These are phyloP conservation scores for Conticribra weissflogii DNA, from an alignment of 108 stramenopile genomes.

Conservation along the genomic window DNA sequence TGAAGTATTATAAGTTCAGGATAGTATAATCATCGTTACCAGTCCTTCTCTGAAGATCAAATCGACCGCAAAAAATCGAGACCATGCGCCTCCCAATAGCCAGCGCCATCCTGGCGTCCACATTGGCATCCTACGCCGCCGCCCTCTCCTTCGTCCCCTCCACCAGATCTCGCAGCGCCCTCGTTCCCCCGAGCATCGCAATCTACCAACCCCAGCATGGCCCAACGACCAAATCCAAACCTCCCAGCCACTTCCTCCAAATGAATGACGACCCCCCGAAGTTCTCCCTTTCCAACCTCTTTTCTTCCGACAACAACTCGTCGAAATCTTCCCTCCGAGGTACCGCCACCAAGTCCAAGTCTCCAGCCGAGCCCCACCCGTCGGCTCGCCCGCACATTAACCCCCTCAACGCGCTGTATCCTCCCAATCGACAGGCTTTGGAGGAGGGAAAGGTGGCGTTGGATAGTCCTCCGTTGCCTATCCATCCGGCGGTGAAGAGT, in stretches of 20 bases:
- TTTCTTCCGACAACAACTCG: slow-evolving; percentile 7
- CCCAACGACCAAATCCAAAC: background rate
- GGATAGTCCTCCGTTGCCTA: slow-evolving; percentile 59
- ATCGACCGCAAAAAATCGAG: no score
- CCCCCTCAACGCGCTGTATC: slow-evolving; percentile 78
- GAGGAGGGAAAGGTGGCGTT: slow-evolving; percentile 5
- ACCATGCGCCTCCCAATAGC: slow-evolving; percentile 26
- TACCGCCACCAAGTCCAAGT: background rate
- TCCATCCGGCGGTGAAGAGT: slow-evolving; percentile 73
- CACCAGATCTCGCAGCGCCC: background rate
- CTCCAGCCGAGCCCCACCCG: slow-evolving; percentile 78
- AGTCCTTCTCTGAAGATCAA: no score
- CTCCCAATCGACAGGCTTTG: slow-evolving; percentile 31
- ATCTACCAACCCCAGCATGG: background rate
- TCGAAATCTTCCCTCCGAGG: slow-evolving; percentile 11
- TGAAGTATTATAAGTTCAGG: no score
- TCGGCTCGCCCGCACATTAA: slow-evolving; percentile 82
- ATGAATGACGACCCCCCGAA: slow-evolving; percentile 23
- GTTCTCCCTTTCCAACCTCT: slow-evolving; percentile 55
- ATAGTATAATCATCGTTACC: no score
- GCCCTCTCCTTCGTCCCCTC: slow-evolving; percentile 43
- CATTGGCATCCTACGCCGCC: background rate
- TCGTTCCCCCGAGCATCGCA: background rate
- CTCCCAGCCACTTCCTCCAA: background rate
- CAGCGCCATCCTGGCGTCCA: slow-evolving; percentile 23